Evolutionary conservation across 208 protist species (phyloP).

Genomic region (Crithidia fasciculata): DNA sequence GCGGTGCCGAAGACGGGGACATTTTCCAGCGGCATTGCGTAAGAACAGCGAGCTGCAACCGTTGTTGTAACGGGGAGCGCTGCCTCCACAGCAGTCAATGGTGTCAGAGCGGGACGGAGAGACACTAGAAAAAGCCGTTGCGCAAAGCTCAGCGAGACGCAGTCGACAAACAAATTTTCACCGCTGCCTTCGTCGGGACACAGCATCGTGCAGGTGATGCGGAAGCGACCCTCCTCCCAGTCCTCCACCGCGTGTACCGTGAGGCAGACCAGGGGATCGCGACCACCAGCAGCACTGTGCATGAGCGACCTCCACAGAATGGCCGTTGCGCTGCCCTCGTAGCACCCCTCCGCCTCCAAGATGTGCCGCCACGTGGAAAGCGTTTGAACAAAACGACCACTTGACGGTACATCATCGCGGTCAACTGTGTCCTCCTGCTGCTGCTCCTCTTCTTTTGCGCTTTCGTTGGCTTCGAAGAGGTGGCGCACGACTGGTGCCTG

Average conservation of each 20-base stretch:
- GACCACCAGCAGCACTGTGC: background rate
- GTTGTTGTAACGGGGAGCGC: too few species aligned
- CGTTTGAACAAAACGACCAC: slow-evolving; percentile 2
- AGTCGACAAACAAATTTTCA: too few species aligned
- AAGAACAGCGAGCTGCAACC: too few species aligned
- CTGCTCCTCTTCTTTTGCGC: background rate
- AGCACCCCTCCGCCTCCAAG: slow-evolving; percentile 17
- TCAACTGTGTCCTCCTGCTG: background rate
- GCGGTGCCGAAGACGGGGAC: background rate
- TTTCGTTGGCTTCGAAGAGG: slow-evolving; percentile 17
- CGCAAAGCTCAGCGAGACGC: background rate
- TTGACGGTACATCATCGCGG: background rate
- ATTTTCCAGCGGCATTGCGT: background rate
- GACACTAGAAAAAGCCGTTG: slow-evolving; percentile 1
- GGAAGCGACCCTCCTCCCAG: slow-evolving; percentile 21
- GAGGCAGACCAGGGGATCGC: slow-evolving; percentile 19
- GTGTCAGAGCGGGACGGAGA: background rate
- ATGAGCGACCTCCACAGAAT: slow-evolving; percentile 16
- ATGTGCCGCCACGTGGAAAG: slow-evolving; percentile 17
- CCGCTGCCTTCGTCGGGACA: background rate
- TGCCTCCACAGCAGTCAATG: too few species aligned
- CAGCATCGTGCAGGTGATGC: slow-evolving; percentile 10
- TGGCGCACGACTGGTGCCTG: slow-evolving; percentile 15
- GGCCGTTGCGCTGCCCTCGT: slow-evolving; percentile 24
- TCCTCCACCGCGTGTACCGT: slow-evolving; percentile 9